Evolutionary conservation across 139 green algal species (phyloP).

Genomic region (Tetraselmis striata): DNA sequence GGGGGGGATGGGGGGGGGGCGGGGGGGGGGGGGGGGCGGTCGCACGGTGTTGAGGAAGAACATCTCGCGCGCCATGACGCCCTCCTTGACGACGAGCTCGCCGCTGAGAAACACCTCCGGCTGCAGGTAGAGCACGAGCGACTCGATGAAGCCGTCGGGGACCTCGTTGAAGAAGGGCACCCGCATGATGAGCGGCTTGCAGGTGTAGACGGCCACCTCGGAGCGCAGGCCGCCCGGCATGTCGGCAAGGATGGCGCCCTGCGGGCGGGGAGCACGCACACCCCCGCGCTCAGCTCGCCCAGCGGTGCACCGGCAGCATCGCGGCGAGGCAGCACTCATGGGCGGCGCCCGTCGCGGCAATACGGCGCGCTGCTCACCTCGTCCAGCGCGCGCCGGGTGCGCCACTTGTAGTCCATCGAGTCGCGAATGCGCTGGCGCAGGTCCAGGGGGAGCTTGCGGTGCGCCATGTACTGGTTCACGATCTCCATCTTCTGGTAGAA

Average conservation of each 20-base stretch:
- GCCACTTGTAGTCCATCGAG: conserved; percentile 15
- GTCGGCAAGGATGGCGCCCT: conserved; percentile 19
- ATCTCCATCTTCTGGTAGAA: conserved; percentile 25
- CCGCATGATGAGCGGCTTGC: conserved; percentile 15
- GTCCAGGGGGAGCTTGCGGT: conserved; percentile 29
- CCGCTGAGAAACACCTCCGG: conserved; percentile 21
- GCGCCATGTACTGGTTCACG: conserved; percentile 29
- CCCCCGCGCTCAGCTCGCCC: too few relatives aligned
- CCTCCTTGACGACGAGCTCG: conserved; percentile 19
- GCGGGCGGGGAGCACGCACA: too few relatives aligned
- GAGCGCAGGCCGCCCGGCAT: conserved; percentile 23
- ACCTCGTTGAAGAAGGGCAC: conserved; percentile 34
- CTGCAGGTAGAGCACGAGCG: conserved; percentile 21
- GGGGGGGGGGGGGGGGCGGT: too few relatives aligned
- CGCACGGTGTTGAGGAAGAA: conserved; percentile 29
- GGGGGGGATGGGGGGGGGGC: too few relatives aligned
- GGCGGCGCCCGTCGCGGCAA: too few relatives aligned
- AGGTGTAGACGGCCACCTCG: conserved; percentile 26
- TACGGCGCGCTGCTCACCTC: not conserved
- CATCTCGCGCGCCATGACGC: conserved; percentile 29
- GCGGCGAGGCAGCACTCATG: too few relatives aligned
- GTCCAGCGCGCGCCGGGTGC: conserved; percentile 23
- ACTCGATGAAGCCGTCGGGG: conserved; percentile 22
- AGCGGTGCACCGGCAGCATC: too few relatives aligned
- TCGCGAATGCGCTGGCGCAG: conserved; percentile 26